Evolutionary conservation across 768 basidiomycete species (phyloP).

Genomic region (Tricholomella constricta): DNA sequence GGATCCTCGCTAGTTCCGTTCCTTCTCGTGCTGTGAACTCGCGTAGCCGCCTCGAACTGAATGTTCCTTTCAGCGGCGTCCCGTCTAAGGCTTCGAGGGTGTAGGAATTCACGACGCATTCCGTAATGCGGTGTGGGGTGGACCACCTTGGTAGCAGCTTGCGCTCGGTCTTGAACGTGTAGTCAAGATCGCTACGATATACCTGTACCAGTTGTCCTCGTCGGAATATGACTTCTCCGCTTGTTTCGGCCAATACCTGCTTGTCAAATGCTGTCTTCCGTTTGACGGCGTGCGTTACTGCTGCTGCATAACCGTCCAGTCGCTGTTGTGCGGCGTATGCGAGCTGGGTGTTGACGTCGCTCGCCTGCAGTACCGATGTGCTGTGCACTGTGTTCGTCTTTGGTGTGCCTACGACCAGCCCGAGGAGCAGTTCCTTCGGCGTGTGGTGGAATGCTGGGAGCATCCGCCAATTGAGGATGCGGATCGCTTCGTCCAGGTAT

Average conservation of each 20-base stretch:
- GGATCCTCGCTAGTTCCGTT: too few relatives aligned
- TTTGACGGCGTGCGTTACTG: slow-evolving; percentile 22
- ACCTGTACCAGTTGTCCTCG: slow-evolving; percentile 33
- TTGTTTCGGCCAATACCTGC: slow-evolving; percentile 13
- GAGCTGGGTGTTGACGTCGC: slow-evolving; percentile 24
- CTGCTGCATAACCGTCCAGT: slow-evolving; percentile 28
- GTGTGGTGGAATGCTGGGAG: slow-evolving; percentile 26
- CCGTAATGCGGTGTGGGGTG: slow-evolving; percentile 13
- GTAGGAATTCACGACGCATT: background rate
- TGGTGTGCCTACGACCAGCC: slow-evolving; percentile 30
- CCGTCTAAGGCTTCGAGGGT: too few relatives aligned
- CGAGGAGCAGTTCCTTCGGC: slow-evolving; percentile 33
- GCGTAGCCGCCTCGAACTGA: too few relatives aligned
- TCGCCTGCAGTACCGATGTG: background rate
- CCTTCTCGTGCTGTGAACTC: too few relatives aligned
- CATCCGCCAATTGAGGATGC: slow-evolving; percentile 20
- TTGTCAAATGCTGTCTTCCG: slow-evolving; percentile 31
- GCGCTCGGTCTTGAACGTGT: slow-evolving; percentile 25
- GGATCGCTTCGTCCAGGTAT: slow-evolving; percentile 30
- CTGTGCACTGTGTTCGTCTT: slow-evolving; percentile 10
- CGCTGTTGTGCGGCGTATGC: slow-evolving; percentile 28
- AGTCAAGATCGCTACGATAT: slow-evolving; percentile 24
- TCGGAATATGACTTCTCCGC: slow-evolving; percentile 26
- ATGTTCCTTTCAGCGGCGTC: too few relatives aligned
- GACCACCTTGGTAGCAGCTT: slow-evolving; percentile 36